A percentile compares a stretch with the other conserved stretches of the same genome.
Conservation (phyloP, 2,329 filamentous ascomycete genomes). For the Fusarium nygamai region DNA sequence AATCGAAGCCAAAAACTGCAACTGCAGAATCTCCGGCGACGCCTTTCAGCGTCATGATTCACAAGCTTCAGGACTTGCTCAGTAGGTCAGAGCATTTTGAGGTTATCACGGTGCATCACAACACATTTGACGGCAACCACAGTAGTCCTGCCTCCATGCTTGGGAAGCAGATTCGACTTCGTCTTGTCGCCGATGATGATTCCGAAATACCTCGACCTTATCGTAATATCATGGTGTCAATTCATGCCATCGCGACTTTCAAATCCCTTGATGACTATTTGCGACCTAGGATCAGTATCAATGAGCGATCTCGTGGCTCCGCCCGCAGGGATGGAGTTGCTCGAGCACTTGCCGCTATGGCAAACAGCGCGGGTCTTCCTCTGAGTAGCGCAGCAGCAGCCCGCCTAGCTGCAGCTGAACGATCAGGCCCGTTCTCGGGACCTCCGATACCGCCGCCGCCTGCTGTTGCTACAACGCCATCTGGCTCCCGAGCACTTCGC, state of each 20-base stretch:
- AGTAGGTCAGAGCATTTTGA: slow-evolving; percentile 98
- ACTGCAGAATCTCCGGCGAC: slow-evolving; percentile 77
- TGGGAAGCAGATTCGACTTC: slow-evolving; percentile 91
- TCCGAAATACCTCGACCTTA: slow-evolving; percentile 90
- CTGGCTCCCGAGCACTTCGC: slow-evolving; percentile 56
- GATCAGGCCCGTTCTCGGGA: slow-evolving; percentile 51
- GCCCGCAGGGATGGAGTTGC: slow-evolving; percentile 72
- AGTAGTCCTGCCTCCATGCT: slow-evolving; percentile 96
- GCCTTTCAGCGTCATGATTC: slow-evolving; percentile 88
- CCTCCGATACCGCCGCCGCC: slow-evolving; percentile 52
- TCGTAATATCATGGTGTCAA: slow-evolving; percentile 96
- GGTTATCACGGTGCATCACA: slow-evolving; percentile 93
- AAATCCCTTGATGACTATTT: slow-evolving; percentile 97
- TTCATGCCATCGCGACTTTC: slow-evolving; percentile 97
- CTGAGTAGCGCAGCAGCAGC: slow-evolving; percentile 57
- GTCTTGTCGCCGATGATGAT: slow-evolving; percentile 87
- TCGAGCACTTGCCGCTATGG: slow-evolving; percentile 78
- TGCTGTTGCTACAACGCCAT: slow-evolving; percentile 50
- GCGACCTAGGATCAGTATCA: slow-evolving; percentile 84
- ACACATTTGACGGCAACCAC: slow-evolving; percentile 87
- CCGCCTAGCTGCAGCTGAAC: slow-evolving; percentile 55
- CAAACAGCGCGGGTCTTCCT: slow-evolving; percentile 74
- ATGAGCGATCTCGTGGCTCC: slow-evolving; percentile 71
- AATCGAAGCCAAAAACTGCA: slow-evolving; percentile 71
- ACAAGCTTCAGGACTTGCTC: slow-evolving; percentile 94